These are phyloP conservation scores for Cercospora sp. DNA, from an alignment of 2,329 filamentous ascomycete species.

Conservation along the genomic window DNA sequence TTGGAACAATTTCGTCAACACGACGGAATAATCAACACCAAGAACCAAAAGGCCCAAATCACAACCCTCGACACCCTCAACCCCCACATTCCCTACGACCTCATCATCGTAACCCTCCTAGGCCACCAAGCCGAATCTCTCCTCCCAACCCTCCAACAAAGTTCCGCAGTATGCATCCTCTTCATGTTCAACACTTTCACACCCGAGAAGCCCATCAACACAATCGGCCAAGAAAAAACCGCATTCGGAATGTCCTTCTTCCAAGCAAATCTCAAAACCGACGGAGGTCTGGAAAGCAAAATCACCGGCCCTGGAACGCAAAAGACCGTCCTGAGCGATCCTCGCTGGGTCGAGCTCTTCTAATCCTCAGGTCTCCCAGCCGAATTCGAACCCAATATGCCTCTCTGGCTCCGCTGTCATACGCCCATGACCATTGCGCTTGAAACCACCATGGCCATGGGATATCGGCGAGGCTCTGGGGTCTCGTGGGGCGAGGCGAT, in stretches of 20 bases:
- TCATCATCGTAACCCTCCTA: conserved; percentile 1
- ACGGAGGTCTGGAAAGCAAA: not conserved
- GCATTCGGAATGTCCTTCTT: conserved; percentile 6
- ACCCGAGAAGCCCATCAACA: not conserved
- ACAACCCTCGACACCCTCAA: not conserved
- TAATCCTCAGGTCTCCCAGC: not conserved
- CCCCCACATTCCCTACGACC: not conserved
- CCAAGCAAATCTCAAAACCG: not conserved
- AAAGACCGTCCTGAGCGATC: not conserved
- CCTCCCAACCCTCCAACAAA: not conserved
- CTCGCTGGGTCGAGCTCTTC: not conserved
- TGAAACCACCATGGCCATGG: not conserved
- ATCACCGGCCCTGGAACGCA: not conserved
- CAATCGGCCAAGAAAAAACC: not conserved
- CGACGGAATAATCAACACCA: not conserved
- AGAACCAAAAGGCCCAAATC: not conserved
- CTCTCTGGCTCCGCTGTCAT: not conserved
- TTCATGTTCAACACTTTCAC: conserved; percentile 12
- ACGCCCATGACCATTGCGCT: not conserved
- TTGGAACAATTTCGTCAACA: not conserved
- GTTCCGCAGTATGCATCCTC: not conserved
- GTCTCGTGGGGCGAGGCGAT: not conserved
- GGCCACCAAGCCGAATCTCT: not conserved
- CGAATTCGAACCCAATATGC: not conserved
- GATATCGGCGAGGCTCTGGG: not conserved